phyloP scores from a whole-genome alignment of 2,329 filamentous ascomycete species.

The Arthrocladium fulminans region DNA sequence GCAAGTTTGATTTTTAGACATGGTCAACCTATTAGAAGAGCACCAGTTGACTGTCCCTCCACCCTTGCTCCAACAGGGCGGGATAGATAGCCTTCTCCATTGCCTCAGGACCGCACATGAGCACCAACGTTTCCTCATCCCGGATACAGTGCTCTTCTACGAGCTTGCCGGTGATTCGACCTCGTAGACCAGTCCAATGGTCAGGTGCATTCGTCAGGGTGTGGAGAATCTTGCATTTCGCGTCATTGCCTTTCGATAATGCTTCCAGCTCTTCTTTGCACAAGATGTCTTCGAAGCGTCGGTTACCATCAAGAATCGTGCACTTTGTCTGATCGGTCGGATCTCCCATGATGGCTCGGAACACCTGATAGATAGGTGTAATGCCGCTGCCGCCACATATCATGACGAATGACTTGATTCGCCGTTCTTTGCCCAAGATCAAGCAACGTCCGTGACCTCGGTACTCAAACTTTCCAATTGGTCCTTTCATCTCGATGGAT shows the following conservation, averaged over 20 bases:
- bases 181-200: conserved; percentile 59
- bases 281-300: conserved; percentile 70
- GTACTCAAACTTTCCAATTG: conserved; percentile 78
- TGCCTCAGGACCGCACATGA: conserved; percentile 70
- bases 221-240: conserved; percentile 57
- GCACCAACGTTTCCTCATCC: conserved; percentile 50
- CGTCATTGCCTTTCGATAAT: conserved; percentile 45
- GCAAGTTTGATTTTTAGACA: not conserved
- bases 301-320: conserved; percentile 69
- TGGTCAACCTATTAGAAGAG: conserved; percentile 52
- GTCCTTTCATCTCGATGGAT: conserved; percentile 75
- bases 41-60: conserved; percentile 62
- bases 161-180: conserved; percentile 56
- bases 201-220: conserved; percentile 57
- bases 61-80: conserved; percentile 55
- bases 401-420: conserved; percentile 67
- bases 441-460: conserved; percentile 55
- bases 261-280: conserved; percentile 63
- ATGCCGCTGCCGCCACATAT: conserved; percentile 82
- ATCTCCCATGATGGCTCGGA: conserved; percentile 64
- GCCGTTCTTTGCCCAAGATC: conserved; percentile 49
- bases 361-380: conserved; percentile 81
- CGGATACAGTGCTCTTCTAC: conserved; percentile 48
- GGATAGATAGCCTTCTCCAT: conserved; percentile 60
- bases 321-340: conserved; percentile 56